These are phyloP conservation scores for Xylona heveae DNA, from an alignment of 495 filamentous ascomycete genomes.

Conservation along the genomic window DNA sequence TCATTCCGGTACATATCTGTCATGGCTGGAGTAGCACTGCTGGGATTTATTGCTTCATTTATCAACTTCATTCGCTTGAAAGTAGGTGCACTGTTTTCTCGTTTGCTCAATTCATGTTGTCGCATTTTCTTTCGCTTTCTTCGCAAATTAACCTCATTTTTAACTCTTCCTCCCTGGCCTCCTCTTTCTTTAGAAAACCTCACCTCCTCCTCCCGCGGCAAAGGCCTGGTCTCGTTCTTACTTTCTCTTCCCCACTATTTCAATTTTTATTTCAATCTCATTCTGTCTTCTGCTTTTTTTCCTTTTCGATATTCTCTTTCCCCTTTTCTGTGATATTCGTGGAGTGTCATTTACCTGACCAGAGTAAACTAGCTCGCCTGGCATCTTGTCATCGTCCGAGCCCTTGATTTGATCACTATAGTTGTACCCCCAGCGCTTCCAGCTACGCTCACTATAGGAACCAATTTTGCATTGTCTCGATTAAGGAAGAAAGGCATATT, in stretches of 20 bases:
- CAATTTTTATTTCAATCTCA: no score
- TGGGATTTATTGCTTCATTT: slow-evolving; percentile 81
- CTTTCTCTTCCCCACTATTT: no score
- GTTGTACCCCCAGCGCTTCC: slow-evolving; percentile 95
- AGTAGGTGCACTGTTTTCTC: slow-evolving; percentile 17
- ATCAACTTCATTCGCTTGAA: slow-evolving; percentile 76
- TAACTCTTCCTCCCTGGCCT: no score
- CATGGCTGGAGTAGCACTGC: slow-evolving; percentile 70
- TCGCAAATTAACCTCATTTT: no score
- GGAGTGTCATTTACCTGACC: background rate
- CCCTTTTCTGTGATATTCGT: background rate
- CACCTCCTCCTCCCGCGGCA: no score
- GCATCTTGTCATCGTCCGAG: slow-evolving; percentile 78
- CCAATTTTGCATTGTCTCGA: slow-evolving; percentile 77
- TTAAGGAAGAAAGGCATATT: slow-evolving; percentile 79
- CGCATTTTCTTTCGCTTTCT: background rate
- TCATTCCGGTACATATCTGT: slow-evolving; percentile 97
- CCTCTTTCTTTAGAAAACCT: no score
- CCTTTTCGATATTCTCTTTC: no score
- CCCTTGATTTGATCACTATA: slow-evolving; percentile 91
- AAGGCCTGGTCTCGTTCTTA: no score
- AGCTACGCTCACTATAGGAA: slow-evolving; percentile 88
- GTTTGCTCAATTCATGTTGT: background rate
- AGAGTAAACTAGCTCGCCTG: slow-evolving; percentile 34
- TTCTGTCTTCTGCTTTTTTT: no score